These are phyloP conservation scores for Novymonas esmeraldas DNA, from an alignment of 208 protist genomes.

Conservation along the genomic window DNA sequence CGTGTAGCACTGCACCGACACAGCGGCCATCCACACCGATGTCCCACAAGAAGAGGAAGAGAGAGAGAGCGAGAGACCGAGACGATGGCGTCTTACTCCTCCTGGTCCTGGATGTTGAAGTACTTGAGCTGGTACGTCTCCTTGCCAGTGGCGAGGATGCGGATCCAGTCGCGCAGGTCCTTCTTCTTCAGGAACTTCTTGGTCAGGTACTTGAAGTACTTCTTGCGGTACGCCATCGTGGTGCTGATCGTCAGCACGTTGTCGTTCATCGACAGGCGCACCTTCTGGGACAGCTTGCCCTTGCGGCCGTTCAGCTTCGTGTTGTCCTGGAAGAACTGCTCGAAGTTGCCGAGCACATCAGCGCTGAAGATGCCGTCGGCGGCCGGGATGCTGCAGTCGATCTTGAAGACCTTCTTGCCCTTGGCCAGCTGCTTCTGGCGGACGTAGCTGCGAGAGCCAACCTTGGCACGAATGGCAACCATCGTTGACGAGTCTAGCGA, in stretches of 20 bases:
- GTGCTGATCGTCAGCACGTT: conserved; percentile 92
- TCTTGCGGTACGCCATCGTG: conserved; percentile 97
- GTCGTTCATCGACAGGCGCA: conserved; percentile 88
- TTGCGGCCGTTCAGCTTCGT: conserved; percentile 99
- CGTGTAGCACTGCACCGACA: too few relatives aligned
- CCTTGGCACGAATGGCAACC: conserved; percentile 92
- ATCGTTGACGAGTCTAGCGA: conserved; percentile 41
- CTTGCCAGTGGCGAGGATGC: conserved; percentile 96
- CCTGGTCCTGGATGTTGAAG: conserved; percentile 97
- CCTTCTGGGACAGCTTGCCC: conserved; percentile 96
- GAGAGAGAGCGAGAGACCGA: too few relatives aligned
- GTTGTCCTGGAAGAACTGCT: conserved; percentile 97
- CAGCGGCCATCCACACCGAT: too few relatives aligned
- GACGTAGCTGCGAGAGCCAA: conserved; percentile 82
- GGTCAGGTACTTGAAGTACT: conserved; percentile 99
- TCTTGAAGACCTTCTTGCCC: conserved; percentile 91
- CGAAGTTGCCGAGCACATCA: conserved; percentile 87
- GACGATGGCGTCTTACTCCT: conserved; percentile 59
- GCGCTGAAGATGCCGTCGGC: conserved; percentile 81
- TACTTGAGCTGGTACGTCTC: conserved; percentile 97
- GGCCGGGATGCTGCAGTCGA: conserved; percentile 72
- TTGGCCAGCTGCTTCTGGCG: conserved; percentile 88
- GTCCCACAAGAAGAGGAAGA: too few relatives aligned
- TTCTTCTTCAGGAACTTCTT: conserved; percentile 99
- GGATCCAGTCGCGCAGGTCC: conserved; percentile 97